These are phyloP conservation scores for Aspergillus baeticus DNA, from an alignment of 495 filamentous ascomycete species.

Conservation along the genomic window DNA sequence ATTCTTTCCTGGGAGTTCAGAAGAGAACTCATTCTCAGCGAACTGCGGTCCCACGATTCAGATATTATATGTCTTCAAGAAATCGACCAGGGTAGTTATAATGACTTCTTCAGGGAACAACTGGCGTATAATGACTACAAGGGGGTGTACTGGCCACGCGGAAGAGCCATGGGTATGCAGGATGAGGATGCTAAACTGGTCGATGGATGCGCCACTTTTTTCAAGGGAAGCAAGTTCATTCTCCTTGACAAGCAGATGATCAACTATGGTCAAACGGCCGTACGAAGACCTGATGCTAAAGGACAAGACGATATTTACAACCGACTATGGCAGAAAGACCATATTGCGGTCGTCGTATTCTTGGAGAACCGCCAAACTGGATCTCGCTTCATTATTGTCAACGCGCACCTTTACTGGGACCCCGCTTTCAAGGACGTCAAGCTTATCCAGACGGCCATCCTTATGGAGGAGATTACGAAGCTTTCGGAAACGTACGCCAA, in stretches of 20 bases:
- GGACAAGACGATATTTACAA: constrained; percentile 95
- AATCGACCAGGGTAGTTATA: constrained; percentile 84
- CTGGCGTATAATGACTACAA: constrained; percentile 85
- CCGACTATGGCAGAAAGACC: constrained; percentile 94
- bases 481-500: constrained; percentile 80
- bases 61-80: constrained; percentile 94
- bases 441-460: constrained; percentile 86
- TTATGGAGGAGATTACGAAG: constrained; percentile 86
- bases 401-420: constrained; percentile 94
- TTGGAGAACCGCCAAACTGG: constrained; percentile 88
- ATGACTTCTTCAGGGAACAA: constrained; percentile 80
- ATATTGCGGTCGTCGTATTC: constrained; percentile 87
- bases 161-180: constrained; percentile 84
- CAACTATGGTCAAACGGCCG: constrained; percentile 87
- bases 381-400: constrained; percentile 83
- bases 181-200: constrained; percentile 82
- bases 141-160: constrained; percentile 86
- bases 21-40: constrained; percentile 72
- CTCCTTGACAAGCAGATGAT: constrained; percentile 89
- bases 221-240: constrained; percentile 88
- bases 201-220: constrained; percentile 96
- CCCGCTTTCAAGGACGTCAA: constrained; percentile 89
- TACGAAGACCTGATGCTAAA: constrained; percentile 93
- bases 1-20: constrained; percentile 85
- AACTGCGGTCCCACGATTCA: constrained; percentile 75